Percentiles rank a stretch among this genome's conserved stretches.
Evolutionary conservation across 129 eudicot genomes (phyloP).

Genomic region (Centrapalus pauciflorus): DNA sequence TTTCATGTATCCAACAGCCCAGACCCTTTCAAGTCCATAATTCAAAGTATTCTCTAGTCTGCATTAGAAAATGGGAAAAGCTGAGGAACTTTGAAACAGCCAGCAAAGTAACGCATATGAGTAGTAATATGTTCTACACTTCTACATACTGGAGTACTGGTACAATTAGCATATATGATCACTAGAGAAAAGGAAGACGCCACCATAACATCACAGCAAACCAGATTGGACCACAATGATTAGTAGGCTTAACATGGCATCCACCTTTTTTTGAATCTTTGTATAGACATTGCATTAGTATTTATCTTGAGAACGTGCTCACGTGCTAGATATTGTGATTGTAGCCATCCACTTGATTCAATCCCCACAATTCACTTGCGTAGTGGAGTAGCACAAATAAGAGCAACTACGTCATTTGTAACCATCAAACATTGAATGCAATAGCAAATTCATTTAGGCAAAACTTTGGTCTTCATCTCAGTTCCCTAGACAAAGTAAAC

Average conservation of each 20-base stretch:
- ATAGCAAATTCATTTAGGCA: background rate
- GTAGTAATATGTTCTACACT: background rate
- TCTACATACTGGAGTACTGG: background rate
- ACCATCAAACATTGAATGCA: background rate
- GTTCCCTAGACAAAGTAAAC: background rate
- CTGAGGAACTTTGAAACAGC: constrained; percentile 1
- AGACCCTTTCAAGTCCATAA: constrained; percentile 85
- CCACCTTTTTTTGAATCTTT: too few relatives aligned
- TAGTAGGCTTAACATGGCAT: background rate
- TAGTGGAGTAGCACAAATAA: constrained; percentile 7
- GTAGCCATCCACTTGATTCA: background rate
- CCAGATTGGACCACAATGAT: background rate
- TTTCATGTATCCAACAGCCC: constrained; percentile 85
- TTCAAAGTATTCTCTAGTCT: constrained; percentile 87
- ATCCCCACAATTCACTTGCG: background rate
- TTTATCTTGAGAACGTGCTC: too few relatives aligned
- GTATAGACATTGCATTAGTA: too few relatives aligned
- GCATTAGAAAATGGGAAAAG: constrained; percentile 18
- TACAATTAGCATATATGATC: background rate
- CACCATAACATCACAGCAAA: background rate
- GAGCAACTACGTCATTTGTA: background rate
- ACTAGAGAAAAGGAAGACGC: background rate
- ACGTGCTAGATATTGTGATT: background rate
- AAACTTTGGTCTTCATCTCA: background rate
- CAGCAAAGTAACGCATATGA: background rate